These are phyloP conservation scores for Zygosaccharomyces siamensis DNA, from an alignment of 805 yeast species.

Conservation along the genomic window DNA sequence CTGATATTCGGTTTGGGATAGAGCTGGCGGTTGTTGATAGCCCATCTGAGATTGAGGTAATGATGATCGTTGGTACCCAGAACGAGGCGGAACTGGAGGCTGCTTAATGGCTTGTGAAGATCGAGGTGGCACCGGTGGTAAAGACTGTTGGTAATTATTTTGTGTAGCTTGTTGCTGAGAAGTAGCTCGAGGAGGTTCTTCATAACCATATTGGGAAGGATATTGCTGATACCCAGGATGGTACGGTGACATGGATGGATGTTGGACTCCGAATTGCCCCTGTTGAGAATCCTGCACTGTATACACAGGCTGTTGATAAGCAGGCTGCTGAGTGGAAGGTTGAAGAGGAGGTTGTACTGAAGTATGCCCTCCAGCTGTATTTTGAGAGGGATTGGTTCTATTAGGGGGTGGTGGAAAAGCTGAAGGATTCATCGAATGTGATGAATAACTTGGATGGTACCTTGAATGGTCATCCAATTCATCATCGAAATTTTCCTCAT, in stretches of 20 bases:
- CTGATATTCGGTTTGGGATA: background rate
- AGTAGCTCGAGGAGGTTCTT: slow-evolving; percentile 7
- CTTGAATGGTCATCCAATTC: slow-evolving; percentile 18
- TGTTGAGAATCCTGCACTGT: slow-evolving; percentile 4
- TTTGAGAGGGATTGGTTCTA: background rate
- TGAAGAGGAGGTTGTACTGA: background rate
- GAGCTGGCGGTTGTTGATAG: background rate
- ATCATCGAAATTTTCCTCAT: slow-evolving; percentile 6
- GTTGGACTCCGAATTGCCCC: background rate
- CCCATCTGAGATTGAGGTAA: background rate
- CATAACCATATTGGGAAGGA: slow-evolving; percentile 12
- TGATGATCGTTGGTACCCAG: background rate
- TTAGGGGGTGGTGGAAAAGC: slow-evolving; percentile 38
- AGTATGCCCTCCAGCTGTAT: background rate
- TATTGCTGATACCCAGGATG: slow-evolving; percentile 2
- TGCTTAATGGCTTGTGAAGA: slow-evolving; percentile 11
- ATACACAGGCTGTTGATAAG: slow-evolving; percentile 9
- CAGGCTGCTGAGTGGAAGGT: slow-evolving; percentile 5
- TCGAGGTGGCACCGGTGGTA: background rate
- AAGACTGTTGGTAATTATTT: too few relatives aligned
- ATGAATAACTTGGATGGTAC: slow-evolving; percentile 1
- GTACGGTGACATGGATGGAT: background rate
- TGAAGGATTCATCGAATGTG: slow-evolving; percentile 7
- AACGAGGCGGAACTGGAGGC: background rate
- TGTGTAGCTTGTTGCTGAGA: background rate